Conservation (phyloP, 768 basidiomycete genomes). For the Boletus rubropictus region DNA sequence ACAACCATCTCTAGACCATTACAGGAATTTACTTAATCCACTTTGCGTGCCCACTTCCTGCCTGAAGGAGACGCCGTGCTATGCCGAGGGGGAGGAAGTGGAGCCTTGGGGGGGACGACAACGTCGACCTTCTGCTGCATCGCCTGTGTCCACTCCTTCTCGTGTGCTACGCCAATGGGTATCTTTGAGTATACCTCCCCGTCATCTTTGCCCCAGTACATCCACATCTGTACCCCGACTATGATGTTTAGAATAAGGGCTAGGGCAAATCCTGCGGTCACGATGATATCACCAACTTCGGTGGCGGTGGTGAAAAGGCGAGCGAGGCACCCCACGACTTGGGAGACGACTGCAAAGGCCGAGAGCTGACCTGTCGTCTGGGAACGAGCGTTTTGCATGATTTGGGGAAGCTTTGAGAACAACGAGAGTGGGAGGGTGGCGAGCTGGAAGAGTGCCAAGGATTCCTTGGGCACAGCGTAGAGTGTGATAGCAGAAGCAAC, state of each 20-base stretch:
- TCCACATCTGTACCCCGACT: slow-evolving; percentile 79
- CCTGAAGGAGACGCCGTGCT: slow-evolving; percentile 42
- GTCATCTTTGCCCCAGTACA: slow-evolving; percentile 67
- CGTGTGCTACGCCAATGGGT: slow-evolving; percentile 18
- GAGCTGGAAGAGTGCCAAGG: slow-evolving; percentile 70
- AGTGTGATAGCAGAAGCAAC: slow-evolving; percentile 37
- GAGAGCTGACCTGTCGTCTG: slow-evolving; percentile 90
- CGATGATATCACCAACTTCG: slow-evolving; percentile 78
- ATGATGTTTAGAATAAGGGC: slow-evolving; percentile 79
- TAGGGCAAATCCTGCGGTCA: slow-evolving; percentile 78
- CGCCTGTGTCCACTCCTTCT: slow-evolving; percentile 27
- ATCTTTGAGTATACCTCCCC: slow-evolving; percentile 24
- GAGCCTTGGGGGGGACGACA: slow-evolving; percentile 39
- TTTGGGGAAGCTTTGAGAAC: slow-evolving; percentile 93
- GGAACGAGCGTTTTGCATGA: slow-evolving; percentile 69
- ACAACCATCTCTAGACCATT: slow-evolving; percentile 8
- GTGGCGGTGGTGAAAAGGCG: slow-evolving; percentile 89
- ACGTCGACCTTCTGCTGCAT: slow-evolving; percentile 36
- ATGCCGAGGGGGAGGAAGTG: slow-evolving; percentile 39
- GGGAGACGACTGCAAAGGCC: slow-evolving; percentile 84
- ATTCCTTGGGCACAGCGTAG: slow-evolving; percentile 41
- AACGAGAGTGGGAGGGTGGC: slow-evolving; percentile 86
- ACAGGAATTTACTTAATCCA: slow-evolving; percentile 44
- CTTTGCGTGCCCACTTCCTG: slow-evolving; percentile 69
- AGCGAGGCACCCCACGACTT: slow-evolving; percentile 84